A percentile compares a stretch with the other conserved stretches of the same genome.
phyloP scores from a whole-genome alignment of 2,329 filamentous ascomycete species.

The Xylaria sp. region DNA sequence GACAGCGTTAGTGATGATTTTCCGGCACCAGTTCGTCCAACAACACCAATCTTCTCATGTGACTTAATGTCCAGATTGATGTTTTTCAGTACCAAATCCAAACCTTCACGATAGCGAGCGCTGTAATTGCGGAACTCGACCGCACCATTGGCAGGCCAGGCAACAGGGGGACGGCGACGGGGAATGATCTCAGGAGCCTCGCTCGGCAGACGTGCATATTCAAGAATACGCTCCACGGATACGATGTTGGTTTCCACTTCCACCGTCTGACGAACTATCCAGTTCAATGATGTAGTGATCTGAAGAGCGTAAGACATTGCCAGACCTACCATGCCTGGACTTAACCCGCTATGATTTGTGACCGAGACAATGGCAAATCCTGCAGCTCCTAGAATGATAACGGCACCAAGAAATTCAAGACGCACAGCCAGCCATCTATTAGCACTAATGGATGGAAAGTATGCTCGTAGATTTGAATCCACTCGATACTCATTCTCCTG shows the following conservation, averaged over 20 bases:
- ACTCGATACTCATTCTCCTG: constrained; percentile 97
- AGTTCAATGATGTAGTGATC: constrained; percentile 97
- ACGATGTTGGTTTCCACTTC: constrained; percentile 99
- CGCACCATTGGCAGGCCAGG: constrained; percentile 90
- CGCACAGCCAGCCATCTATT: constrained; percentile 95
- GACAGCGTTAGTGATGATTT: constrained; percentile 94
- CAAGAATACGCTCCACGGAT: constrained; percentile 95
- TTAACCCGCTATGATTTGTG: constrained; percentile 70
- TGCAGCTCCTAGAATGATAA: constrained; percentile 91
- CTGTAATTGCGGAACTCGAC: constrained; percentile 95
- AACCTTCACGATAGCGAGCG: constrained; percentile 86
- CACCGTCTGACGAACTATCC: constrained; percentile 98
- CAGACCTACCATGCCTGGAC: constrained; percentile 83
- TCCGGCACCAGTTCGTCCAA: constrained; percentile 93
- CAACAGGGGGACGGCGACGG: constrained; percentile 83
- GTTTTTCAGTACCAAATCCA: constrained; percentile 93
- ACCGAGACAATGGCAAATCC: constrained; percentile 85
- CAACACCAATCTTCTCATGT: constrained; percentile 97
- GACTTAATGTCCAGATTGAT: constrained; percentile 92
- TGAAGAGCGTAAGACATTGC: constrained; percentile 97
- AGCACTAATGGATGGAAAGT: constrained; percentile 94
- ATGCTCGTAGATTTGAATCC: constrained; percentile 92
- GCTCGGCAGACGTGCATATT: constrained; percentile 90
- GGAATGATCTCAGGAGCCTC: constrained; percentile 95
- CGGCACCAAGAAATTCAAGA: constrained; percentile 91